Evolutionary conservation across 1,284 basidiomycete species (phyloP), one percentile per base, ranked within the genome.

Genomic region (Ceratobasidium theobromae): DNA sequence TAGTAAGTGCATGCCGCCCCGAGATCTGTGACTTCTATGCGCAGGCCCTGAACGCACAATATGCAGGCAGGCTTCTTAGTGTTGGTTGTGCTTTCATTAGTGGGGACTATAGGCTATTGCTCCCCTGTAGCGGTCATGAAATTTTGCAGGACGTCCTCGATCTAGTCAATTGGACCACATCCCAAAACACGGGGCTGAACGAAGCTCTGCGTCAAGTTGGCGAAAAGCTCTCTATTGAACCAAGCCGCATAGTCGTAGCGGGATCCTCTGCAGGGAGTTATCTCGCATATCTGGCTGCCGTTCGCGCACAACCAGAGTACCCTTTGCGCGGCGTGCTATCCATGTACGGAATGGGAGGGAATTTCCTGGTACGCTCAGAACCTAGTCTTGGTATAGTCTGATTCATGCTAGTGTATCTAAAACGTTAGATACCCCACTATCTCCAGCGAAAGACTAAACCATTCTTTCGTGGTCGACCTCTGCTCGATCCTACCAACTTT

Each of bases 211-310:
- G 46, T 27, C 67, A 62, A 14, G 14, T 53, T 8, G 38, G 40
- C 21, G 28, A 32, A 4, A 40, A 48, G 38, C 79, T 76, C 68
- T 72, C 71, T 28, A 72, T 86, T 35, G 79, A 87, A 70, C 38
- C 75, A 14, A 70, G 77, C 1, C 74, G 78, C 1, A 77, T 87
- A 11, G 81, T 79, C 0, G 85, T 84, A 0, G 77, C 81, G 2
- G 87, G 86, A 0, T 79, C 80, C 14, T 87, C 85, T 69, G 81
- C 85, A 0, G 87, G 86, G 14, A 84, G 84, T 0, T 74, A 83
- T n/a, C 85, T 84, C 68, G 82, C 84, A 0, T 87, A 86, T 71
- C 77, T 87, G 16, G 82, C 84, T 27, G 85, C 81, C 4, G 76
- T 80, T 40, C 80, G 86, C 71, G 78, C 75, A 0, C 70, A 71